These are phyloP conservation scores for Eucalyptus curtisii DNA, from an alignment of 345 rosid genomes.

Conservation along the genomic window DNA sequence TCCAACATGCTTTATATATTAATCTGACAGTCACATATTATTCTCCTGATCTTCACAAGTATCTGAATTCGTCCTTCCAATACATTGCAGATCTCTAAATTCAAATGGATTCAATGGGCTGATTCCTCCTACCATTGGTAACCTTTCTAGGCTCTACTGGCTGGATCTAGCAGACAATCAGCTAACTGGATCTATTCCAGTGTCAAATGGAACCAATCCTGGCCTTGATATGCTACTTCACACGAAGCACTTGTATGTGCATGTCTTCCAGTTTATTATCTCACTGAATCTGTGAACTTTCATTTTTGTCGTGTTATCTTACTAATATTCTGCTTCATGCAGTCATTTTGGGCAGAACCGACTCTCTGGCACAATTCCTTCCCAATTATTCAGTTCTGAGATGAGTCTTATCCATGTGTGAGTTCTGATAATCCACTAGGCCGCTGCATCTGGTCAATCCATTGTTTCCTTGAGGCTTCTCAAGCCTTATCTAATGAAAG, in stretches of 20 bases:
- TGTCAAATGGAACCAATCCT: slow-evolving; percentile 51
- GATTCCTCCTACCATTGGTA: slow-evolving; percentile 73
- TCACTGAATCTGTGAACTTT: neutral
- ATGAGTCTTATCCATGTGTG: slow-evolving; percentile 79
- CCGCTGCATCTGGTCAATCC: neutral
- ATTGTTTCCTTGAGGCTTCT: neutral
- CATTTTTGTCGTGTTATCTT: neutral
- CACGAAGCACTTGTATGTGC: slow-evolving; percentile 72
- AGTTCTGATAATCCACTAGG: neutral
- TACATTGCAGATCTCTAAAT: slow-evolving; percentile 56
- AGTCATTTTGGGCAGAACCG: slow-evolving; percentile 75
- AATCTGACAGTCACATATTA: neutral
- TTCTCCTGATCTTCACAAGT: neutral
- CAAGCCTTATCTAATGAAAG: neutral
- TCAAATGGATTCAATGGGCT: slow-evolving; percentile 55
- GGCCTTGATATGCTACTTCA: slow-evolving; percentile 70
- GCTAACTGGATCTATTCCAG: slow-evolving; percentile 63
- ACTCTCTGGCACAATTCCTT: slow-evolving; percentile 58
- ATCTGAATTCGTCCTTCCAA: neutral
- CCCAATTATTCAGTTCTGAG: slow-evolving; percentile 44
- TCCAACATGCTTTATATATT: neutral
- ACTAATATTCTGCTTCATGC: neutral
- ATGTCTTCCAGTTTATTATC: neutral
- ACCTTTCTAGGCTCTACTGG: slow-evolving; percentile 53
- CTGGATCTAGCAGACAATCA: slow-evolving; percentile 78